Evolutionary conservation across 148 eudicot genomes (phyloP).

Genomic region (Suaeda aralocaspica): DNA sequence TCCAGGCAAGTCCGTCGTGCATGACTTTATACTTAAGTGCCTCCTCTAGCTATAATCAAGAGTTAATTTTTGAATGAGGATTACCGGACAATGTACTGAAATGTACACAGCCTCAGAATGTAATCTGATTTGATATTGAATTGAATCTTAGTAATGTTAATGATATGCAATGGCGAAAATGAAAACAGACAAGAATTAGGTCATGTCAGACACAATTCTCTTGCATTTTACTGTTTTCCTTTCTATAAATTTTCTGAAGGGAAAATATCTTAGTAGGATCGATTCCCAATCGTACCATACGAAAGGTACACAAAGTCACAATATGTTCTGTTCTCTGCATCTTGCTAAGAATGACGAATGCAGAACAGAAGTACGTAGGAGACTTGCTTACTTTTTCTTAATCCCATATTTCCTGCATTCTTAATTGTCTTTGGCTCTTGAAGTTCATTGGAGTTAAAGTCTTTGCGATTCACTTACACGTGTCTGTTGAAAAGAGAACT

Average conservation of each 20-base stretch:
- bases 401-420: slow-evolving; percentile 9
- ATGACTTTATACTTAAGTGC: not conserved
- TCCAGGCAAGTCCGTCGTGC: not conserved
- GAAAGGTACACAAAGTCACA: slow-evolving; percentile 16
- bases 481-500: not conserved
- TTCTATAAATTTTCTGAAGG: not conserved
- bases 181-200: slow-evolving; percentile 20
- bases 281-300: slow-evolving; percentile 12
- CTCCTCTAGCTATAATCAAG: not conserved
- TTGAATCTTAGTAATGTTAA: not conserved
- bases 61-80: not conserved
- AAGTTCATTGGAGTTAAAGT: slow-evolving; percentile 19
- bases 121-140: not conserved
- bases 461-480: not conserved
- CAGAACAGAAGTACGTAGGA: slow-evolving; percentile 2
- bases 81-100: too few species aligned
- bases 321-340: slow-evolving; percentile 25
- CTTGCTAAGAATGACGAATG: slow-evolving; percentile 15
- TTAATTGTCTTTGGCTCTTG: slow-evolving; percentile 27
- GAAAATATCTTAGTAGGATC: slow-evolving; percentile 21
- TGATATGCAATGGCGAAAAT: too few species aligned
- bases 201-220: slow-evolving; percentile 5
- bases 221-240: not conserved
- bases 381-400: slow-evolving; percentile 8
- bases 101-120: too few species aligned